Percentiles rank a stretch among this genome's conserved stretches.
phyloP scores from a whole-genome alignment of 306 rosid species.

The Pachyrhizus erosus region DNA sequence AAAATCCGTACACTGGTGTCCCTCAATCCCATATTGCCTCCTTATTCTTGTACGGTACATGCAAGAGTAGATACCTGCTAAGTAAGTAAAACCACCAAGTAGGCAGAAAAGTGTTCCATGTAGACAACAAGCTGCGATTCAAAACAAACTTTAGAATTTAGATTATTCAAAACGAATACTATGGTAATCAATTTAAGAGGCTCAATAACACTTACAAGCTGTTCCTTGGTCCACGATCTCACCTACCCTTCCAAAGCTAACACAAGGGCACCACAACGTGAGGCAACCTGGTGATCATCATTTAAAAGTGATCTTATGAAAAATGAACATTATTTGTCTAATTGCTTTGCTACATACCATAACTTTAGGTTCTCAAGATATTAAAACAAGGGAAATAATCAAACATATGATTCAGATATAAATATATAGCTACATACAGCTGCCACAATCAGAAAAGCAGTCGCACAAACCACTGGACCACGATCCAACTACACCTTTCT shows the following conservation, averaged over 20 bases:
- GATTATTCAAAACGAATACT: too few relatives aligned
- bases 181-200: not conserved
- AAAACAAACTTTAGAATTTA: too few relatives aligned
- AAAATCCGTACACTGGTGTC: conserved; percentile 1
- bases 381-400: too few relatives aligned
- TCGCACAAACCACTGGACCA: not conserved
- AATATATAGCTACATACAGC: not conserved
- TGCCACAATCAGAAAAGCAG: not conserved
- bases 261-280: conserved; percentile 36
- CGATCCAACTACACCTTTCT: not conserved
- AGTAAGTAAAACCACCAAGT: not conserved
- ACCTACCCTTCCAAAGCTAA: conserved; percentile 41
- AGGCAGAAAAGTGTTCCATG: conserved; percentile 21
- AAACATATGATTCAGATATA: too few relatives aligned
- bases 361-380: too few relatives aligned
- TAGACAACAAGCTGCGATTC: conserved; percentile 28
- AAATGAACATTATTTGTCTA: too few relatives aligned
- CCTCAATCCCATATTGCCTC: conserved; percentile 22
- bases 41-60: conserved; percentile 33
- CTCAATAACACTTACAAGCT: conserved; percentile 1
- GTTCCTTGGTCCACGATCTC: conserved; percentile 34
- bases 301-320: too few relatives aligned
- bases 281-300: conserved; percentile 32
- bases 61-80: not conserved
- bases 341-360: too few relatives aligned